Evolutionary conservation across 352 stramenopile genomes (phyloP), one percentile per base, ranked within the genome.

Genomic region (Phytophthora pisi): DNA sequence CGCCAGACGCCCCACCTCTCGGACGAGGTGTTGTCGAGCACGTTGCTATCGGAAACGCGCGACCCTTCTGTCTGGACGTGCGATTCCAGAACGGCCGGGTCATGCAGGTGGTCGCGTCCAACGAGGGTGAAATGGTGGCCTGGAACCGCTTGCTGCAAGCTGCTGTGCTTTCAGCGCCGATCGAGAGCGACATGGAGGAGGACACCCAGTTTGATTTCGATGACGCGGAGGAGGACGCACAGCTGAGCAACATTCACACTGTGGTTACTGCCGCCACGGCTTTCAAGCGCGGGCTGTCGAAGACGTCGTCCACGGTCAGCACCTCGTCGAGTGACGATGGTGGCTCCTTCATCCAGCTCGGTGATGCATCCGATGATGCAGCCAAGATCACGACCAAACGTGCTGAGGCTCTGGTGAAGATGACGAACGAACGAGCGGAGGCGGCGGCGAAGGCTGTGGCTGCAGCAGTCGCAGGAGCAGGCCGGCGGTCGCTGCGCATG

Each of bases 21-120:
- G 83, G 83, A 26, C 81, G 68, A 43, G 81, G 81, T 4, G 51
- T 90, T n/a, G 78, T 93, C 15, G 61, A 75, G 4, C 67, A 73
- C 8, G 81, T 91, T 5, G 49, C 59, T n/a, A 72, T 91, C 20
- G 84, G 86, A n/a, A 79, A 84, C 53, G 72, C 71, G 3, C 70
- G 86, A n/a, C 82, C 86, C 3, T 92, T 93, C 45, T 89, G 80
- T 47, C 64, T 93, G 16, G 77, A 91, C 28, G 79, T 93, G 15
- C 64, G 56, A 26, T 89, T 93, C 38, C 72, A 77, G 56, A 89
- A 86, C 57, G 86, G 83, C 3, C 81, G 86, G n/a, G 46, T 91
- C 6, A 77, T 92, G 60, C 75, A 86, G 6, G 64, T 91, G 1
- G 83, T 82, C 3, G 82, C 86, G 2, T 71, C 63, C 4, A 77